A percentile compares a stretch with the other conserved stretches of the same genome.
phyloP scores from a whole-genome alignment of 2,329 filamentous ascomycete species.

The Sclerotinia subarctica region DNA sequence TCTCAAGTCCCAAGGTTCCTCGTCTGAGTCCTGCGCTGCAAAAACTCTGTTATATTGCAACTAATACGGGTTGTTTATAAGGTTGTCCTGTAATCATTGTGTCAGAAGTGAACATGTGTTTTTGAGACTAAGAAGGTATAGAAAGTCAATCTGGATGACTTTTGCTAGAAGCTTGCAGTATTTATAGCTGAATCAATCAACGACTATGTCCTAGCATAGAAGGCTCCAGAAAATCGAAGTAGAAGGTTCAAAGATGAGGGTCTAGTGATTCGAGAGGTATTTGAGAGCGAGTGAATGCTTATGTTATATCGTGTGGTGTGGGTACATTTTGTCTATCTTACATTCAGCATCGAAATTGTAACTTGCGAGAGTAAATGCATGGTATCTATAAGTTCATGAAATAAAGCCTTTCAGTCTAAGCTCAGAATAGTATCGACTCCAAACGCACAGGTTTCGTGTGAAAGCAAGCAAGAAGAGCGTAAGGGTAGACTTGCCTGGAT shows the following conservation, averaged over 20 bases:
- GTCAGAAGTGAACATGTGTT: too few relatives aligned
- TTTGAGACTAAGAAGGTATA: too few relatives aligned
- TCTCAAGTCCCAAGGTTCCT: neutral
- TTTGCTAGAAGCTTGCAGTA: neutral
- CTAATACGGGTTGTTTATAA: too few relatives aligned
- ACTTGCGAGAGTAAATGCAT: neutral
- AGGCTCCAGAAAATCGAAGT: neutral
- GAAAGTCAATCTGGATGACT: neutral
- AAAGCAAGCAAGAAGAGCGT: too few relatives aligned
- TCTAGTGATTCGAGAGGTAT: neutral
- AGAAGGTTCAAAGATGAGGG: neutral
- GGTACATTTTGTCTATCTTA: neutral
- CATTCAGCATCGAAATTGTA: neutral
- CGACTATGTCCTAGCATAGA: too few relatives aligned
- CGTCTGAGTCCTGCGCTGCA: neutral
- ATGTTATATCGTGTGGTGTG: neutral
- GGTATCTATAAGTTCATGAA: neutral
- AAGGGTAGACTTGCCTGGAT: too few relatives aligned
- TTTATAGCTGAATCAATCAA: neutral
- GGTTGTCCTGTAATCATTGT: too few relatives aligned
- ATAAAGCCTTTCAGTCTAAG: neutral
- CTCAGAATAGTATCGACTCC: neutral
- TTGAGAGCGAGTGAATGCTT: neutral
- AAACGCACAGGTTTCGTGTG: too few relatives aligned
- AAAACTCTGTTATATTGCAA: too few relatives aligned